Percentiles rank a stretch among this genome's conserved stretches.
phyloP scores from a whole-genome alignment of 257 asterid genomes.

The Fraxinus quadrangulata region DNA sequence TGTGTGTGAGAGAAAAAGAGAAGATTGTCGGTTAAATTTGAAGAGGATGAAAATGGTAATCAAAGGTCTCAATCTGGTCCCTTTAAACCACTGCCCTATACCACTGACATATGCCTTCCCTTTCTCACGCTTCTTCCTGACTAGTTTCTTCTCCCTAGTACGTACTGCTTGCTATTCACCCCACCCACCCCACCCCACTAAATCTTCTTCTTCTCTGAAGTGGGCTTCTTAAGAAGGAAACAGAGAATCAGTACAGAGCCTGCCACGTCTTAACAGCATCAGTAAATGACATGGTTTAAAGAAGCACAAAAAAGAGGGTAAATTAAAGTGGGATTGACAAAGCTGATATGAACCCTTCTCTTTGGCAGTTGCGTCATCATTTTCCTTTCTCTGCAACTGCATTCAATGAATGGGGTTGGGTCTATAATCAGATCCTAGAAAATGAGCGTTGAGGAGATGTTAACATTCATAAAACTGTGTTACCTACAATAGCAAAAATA shows the following conservation, averaged over 20 bases:
- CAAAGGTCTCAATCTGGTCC: conserved; percentile 35
- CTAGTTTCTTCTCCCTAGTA: not conserved
- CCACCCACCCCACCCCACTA: not conserved
- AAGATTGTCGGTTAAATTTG: conserved; percentile 21
- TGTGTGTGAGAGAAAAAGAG: conserved; percentile 6
- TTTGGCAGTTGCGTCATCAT: not conserved
- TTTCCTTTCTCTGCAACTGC: conserved; percentile 12
- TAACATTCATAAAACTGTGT: not conserved
- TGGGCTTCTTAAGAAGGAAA: conserved; percentile 20
- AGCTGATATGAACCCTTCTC: conserved; percentile 2
- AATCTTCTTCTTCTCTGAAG: not conserved
- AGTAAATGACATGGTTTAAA: conserved; percentile 19
- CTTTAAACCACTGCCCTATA: not conserved
- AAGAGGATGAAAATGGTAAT: conserved; percentile 17
- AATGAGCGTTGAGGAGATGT: not conserved
- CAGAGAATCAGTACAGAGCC: conserved; percentile 18
- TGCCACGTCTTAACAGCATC: conserved; percentile 7
- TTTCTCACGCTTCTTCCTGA: not conserved
- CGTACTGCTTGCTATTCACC: not conserved
- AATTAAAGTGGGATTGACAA: not conserved
- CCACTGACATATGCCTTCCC: conserved; percentile 3
- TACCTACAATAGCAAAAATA: no score
- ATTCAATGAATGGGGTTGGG: conserved; percentile 10
- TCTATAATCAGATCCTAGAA: not conserved
- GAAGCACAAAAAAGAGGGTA: conserved; percentile 1